Evolutionary conservation across 2,329 filamentous ascomycete species (phyloP), one percentile per base, ranked within the genome.

Genomic region (Colletotrichum cereale): DNA sequence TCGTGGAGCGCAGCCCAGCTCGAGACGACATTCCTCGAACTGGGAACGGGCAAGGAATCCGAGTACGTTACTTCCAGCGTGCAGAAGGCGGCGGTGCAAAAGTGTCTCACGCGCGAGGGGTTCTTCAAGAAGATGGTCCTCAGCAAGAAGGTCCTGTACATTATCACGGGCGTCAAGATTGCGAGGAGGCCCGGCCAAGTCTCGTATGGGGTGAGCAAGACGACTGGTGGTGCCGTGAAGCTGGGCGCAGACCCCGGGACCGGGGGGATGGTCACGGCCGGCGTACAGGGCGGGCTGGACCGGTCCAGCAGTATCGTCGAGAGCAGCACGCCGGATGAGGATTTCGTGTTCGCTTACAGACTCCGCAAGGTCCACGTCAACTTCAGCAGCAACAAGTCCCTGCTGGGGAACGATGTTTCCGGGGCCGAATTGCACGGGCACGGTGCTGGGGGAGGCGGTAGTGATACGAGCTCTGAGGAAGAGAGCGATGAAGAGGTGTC

Each of bases 261-360:
- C 0, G 56, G 64, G 10, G 64, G 55, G 3, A 4, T 61, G 44
- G 34, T 44, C 21, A 42, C 26, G 24, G 24, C 42, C 14, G 64
- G 64, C 11, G 55, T n/a, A 18, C 55, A 61, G 21, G 64, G 55
- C 24, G 36, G 56, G 12, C 12, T 53, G 31, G 44, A 52, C 24
- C 64, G 34, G 14, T 38, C 44, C 34, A 36, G 12, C 24, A 56
- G 44, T 21, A 18, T 50, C 14, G 31, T 42, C 34, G 63, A 66
- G 53, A 52, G 34, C 14, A 60, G 53, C 53, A 50, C 29, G 53
- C 53, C 63, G 16, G 36, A 34, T 2, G 53, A 50, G 3, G 63
- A 66, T 31, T 66, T 66, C 50, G 63, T 66, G 11, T 66, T 66
- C 34, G 63, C 63, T 2, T 66, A 66, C 31, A 66, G 63, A 50